Conservation (phyloP, 257 asterid genomes). For the Primulina huaijiensis region DNA sequence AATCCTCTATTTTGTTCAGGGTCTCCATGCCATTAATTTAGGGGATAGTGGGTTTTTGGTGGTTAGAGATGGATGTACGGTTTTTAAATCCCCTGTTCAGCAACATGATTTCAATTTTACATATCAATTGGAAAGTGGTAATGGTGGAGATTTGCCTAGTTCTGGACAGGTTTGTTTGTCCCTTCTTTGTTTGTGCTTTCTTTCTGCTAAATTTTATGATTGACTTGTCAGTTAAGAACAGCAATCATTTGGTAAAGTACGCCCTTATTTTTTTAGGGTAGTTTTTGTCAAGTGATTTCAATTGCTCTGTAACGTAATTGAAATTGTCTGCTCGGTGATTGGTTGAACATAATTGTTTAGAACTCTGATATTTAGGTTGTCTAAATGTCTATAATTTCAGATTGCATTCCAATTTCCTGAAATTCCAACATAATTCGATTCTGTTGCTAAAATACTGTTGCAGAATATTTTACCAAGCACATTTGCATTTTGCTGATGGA, state of each 20-base stretch:
- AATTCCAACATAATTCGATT: background rate
- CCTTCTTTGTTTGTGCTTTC: slow-evolving; percentile 5
- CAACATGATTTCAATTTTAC: slow-evolving; percentile 96
- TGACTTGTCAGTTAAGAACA: background rate
- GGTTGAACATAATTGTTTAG: background rate
- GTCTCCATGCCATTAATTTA: slow-evolving; percentile 81
- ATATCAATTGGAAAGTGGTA: slow-evolving; percentile 83
- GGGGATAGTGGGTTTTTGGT: slow-evolving; percentile 99
- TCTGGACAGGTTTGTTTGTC: slow-evolving; percentile 72
- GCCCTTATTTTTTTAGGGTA: background rate
- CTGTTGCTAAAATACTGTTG: background rate
- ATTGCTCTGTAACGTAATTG: background rate
- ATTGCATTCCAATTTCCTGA: background rate
- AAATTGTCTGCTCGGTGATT: background rate
- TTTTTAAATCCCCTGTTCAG: slow-evolving; percentile 81
- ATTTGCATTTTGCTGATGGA: too few relatives aligned
- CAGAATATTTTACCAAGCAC: background rate
- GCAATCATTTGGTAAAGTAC: background rate
- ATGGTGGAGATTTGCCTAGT: slow-evolving; percentile 82
- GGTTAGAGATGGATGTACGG: slow-evolving; percentile 79
- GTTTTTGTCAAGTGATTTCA: background rate
- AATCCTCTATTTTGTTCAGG: slow-evolving; percentile 39
- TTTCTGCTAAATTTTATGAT: slow-evolving; percentile 12
- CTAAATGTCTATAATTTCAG: background rate
- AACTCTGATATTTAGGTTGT: background rate